These are phyloP conservation scores for Dichomitus squalens DNA, from an alignment of 1,284 basidiomycete species.

Conservation along the genomic window DNA sequence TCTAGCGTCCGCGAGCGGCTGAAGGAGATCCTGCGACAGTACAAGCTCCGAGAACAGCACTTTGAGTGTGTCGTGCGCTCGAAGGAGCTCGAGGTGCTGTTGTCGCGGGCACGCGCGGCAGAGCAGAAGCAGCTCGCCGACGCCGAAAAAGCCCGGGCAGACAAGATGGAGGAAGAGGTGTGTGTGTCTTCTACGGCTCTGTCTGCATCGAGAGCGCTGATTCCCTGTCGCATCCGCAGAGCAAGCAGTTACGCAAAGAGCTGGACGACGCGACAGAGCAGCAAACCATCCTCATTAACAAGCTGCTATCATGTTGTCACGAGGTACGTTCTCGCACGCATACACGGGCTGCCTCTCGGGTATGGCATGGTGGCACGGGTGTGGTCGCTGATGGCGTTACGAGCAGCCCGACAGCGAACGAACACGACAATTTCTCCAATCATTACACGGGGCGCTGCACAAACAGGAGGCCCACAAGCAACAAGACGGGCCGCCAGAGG, in stretches of 20 bases:
- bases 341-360: slow-evolving; percentile 39
- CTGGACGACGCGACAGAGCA: slow-evolving; percentile 73
- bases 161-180: slow-evolving; percentile 74
- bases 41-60: slow-evolving; percentile 83
- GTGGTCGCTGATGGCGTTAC: background rate
- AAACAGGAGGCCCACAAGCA: slow-evolving; percentile 54
- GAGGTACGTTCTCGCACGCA: slow-evolving; percentile 59
- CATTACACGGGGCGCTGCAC: slow-evolving; percentile 58
- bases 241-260: slow-evolving; percentile 66
- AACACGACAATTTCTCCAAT: slow-evolving; percentile 75
- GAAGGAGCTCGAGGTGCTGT: slow-evolving; percentile 82
- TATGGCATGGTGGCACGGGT: slow-evolving; percentile 20
- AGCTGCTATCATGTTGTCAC: slow-evolving; percentile 79
- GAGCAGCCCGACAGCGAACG: slow-evolving; percentile 75
- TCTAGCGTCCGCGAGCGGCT: slow-evolving; percentile 75
- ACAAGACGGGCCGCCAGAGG: slow-evolving; percentile 6
- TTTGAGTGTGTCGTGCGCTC: slow-evolving; percentile 87
- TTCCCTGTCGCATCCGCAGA: slow-evolving; percentile 40
- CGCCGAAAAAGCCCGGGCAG: slow-evolving; percentile 66
- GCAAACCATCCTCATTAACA: slow-evolving; percentile 77
- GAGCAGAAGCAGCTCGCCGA: slow-evolving; percentile 82
- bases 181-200: slow-evolving; percentile 25
- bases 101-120: slow-evolving; percentile 80
- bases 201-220: slow-evolving; percentile 10
- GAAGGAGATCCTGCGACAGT: slow-evolving; percentile 81